These are phyloP conservation scores for Brassica carinata DNA, from an alignment of 345 rosid species.

Conservation along the genomic window DNA sequence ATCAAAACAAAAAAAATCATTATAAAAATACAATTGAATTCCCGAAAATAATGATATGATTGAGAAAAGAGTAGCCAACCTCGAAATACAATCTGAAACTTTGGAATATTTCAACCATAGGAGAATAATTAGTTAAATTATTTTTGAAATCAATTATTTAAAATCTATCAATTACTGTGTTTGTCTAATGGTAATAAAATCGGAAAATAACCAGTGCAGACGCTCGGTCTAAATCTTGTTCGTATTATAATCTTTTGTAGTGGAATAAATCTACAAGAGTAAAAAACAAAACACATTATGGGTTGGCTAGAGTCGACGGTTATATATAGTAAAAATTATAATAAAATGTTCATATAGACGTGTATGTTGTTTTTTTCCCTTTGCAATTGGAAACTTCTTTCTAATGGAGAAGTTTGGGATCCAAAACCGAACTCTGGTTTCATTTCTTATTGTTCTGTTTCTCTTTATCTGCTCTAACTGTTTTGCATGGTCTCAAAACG, in stretches of 20 bases:
- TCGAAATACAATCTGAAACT: not conserved
- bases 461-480: constrained; percentile 1
- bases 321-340: not conserved
- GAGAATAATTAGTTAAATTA: not conserved
- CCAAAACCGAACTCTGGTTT: not conserved
- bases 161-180: not conserved
- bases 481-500: constrained; percentile 15
- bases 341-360: not conserved
- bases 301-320: not conserved
- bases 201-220: not conserved
- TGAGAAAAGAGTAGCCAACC: not conserved
- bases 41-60: not conserved
- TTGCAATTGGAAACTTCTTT: not conserved
- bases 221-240: not conserved
- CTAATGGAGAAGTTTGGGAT: constrained; percentile 23
- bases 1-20: not conserved
- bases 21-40: not conserved
- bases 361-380: not conserved
- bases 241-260: not conserved
- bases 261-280: not conserved
- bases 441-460: constrained; percentile 8
- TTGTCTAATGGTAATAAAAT: not conserved
- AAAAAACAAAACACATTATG: constrained; percentile 12
- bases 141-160: not conserved
- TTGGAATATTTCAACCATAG: not conserved